Evolutionary conservation across 164 flowering plant genomes (phyloP).

Genomic region (Umbellularia californica): DNA sequence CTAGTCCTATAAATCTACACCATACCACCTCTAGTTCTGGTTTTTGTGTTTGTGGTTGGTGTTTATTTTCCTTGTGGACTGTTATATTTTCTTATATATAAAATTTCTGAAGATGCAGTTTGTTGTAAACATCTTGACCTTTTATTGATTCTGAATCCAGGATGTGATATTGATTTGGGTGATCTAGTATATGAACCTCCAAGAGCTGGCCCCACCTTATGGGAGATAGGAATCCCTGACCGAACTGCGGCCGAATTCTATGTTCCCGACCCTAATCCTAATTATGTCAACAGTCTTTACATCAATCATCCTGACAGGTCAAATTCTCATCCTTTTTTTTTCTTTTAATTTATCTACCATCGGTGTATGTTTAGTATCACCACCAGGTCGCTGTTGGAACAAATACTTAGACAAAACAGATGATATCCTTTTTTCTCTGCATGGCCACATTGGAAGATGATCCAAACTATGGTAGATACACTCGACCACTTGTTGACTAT

Average conservation of each 20-base stretch:
- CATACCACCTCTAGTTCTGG: too few species aligned
- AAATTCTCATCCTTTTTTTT: slow-evolving; percentile 14
- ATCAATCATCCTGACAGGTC: slow-evolving; percentile 65
- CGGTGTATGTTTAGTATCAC: too few species aligned
- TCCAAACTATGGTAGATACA: too few species aligned
- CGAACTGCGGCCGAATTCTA: slow-evolving; percentile 78
- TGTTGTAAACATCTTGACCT: not conserved
- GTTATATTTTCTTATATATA: too few species aligned
- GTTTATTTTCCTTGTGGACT: too few species aligned
- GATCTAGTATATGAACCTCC: slow-evolving; percentile 67
- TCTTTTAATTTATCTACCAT: not conserved
- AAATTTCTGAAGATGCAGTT: not conserved
- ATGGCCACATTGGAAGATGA: too few species aligned
- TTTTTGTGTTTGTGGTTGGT: too few species aligned
- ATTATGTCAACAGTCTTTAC: slow-evolving; percentile 54
- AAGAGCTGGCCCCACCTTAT: slow-evolving; percentile 77
- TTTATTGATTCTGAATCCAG: slow-evolving; percentile 28
- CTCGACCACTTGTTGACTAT: too few species aligned
- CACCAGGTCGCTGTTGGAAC: too few species aligned
- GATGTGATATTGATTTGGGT: slow-evolving; percentile 47
- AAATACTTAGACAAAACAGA: too few species aligned
- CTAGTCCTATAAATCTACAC: too few species aligned
- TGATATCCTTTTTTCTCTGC: too few species aligned
- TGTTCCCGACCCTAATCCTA: slow-evolving; percentile 73
- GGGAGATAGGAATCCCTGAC: slow-evolving; percentile 93